phyloP scores from a whole-genome alignment of 192 early-diverging fungal species.

The Powellomyces hirtus region DNA sequence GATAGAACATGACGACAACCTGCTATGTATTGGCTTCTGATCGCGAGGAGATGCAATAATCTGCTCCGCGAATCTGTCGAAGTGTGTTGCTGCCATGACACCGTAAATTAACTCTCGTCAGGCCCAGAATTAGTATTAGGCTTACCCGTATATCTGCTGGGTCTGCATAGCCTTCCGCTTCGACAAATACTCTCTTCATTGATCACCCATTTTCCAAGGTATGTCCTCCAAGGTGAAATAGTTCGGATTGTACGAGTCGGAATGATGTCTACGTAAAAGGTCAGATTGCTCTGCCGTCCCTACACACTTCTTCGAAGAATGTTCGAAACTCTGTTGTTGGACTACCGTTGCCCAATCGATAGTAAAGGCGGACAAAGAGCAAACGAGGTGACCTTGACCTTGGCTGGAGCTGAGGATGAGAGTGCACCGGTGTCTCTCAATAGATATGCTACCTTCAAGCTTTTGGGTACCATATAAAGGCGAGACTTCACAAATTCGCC shows the following conservation, averaged over 20 bases:
- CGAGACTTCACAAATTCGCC: conserved; percentile 4
- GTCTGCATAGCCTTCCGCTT: too few species aligned
- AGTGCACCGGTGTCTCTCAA: background rate
- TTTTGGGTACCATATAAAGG: conserved; percentile 7
- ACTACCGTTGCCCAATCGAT: background rate
- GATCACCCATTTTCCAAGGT: too few species aligned
- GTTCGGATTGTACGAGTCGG: background rate
- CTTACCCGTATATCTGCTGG: too few species aligned
- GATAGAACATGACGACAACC: too few species aligned
- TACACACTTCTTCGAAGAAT: background rate
- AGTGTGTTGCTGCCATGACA: too few species aligned
- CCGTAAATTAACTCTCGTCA: too few species aligned
- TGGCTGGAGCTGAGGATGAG: background rate
- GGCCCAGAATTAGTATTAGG: too few species aligned
- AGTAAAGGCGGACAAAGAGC: conserved; percentile 22
- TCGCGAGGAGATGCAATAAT: too few species aligned
- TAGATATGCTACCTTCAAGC: conserved; percentile 2
- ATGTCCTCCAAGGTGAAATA: too few species aligned
- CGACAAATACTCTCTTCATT: too few species aligned
- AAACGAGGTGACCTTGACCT: background rate
- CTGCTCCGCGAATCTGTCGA: too few species aligned
- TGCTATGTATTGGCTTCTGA: too few species aligned
- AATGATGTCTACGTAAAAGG: conserved; percentile 21
- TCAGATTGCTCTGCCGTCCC: background rate
- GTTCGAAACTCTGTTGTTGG: conserved; percentile 11